Evolutionary conservation across 139 green algal species (phyloP).

Genomic region (Spirogloea muscicola): DNA sequence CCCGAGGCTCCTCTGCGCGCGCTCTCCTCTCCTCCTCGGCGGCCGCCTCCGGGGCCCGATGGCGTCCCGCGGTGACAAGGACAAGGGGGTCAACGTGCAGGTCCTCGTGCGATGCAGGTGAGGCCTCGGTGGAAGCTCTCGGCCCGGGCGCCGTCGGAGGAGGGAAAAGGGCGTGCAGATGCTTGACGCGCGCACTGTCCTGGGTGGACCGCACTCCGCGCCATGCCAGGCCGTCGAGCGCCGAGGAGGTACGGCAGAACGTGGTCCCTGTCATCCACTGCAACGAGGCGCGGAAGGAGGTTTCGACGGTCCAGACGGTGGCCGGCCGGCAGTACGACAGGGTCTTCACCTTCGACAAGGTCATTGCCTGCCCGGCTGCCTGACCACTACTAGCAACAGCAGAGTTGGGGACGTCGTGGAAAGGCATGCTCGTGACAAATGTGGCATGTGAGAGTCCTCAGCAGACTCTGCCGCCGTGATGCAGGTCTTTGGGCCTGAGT

Average conservation of each 20-base stretch:
- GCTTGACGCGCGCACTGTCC: constrained; percentile 18
- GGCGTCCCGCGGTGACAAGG: neutral
- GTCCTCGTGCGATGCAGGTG: constrained; percentile 94
- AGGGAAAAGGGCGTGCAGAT: neutral
- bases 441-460: no score
- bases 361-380: constrained; percentile 44
- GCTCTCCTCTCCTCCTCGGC: no score
- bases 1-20: no score
- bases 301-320: constrained; percentile 64
- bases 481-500: constrained; percentile 71
- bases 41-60: no score
- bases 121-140: neutral
- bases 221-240: constrained; percentile 63
- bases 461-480: no score
- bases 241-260: constrained; percentile 65
- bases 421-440: no score
- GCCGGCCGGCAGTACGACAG: constrained; percentile 70
- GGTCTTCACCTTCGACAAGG: constrained; percentile 94
- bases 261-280: constrained; percentile 74
- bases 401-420: no score
- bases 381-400: no score
- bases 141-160: neutral
- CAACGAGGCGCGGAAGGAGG: constrained; percentile 72
- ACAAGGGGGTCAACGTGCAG: constrained; percentile 82
- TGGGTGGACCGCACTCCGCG: constrained; percentile 16